Evolutionary conservation across 2,329 filamentous ascomycete genomes (phyloP).

Genomic region (Furcasterigmium sp.): DNA sequence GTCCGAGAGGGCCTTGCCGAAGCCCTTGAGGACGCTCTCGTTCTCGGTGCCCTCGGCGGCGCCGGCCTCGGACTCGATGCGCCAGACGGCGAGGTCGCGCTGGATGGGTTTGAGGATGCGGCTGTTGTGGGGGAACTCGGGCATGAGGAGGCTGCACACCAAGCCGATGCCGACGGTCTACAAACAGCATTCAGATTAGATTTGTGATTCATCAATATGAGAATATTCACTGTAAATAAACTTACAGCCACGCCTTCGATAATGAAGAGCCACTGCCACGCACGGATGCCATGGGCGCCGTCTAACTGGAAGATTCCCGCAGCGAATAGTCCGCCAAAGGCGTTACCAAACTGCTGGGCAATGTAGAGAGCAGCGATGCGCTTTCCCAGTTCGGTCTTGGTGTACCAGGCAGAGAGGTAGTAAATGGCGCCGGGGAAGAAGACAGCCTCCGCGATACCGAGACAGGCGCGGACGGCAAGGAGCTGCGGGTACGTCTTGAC

Average conservation of each 20-base stretch:
- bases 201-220: too few relatives aligned
- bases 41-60: conserved; percentile 16
- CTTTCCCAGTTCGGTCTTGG: conserved; percentile 27
- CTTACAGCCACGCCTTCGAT: conserved; percentile 33
- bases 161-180: conserved; percentile 20
- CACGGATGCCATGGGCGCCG: conserved; percentile 27
- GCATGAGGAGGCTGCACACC: conserved; percentile 12
- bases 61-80: conserved; percentile 18
- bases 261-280: conserved; percentile 48
- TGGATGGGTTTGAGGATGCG: conserved; percentile 15
- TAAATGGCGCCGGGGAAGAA: background rate
- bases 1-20: conserved; percentile 30
- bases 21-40: conserved; percentile 16
- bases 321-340: conserved; percentile 21
- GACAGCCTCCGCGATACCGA: conserved; percentile 14
- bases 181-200: background rate
- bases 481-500: conserved; percentile 13
- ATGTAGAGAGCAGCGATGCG: conserved; percentile 28
- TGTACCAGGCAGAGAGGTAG: conserved; percentile 28
- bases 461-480: conserved; percentile 14
- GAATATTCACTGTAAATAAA: background rate
- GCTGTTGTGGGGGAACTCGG: conserved; percentile 15
- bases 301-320: conserved; percentile 15
- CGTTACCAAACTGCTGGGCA: conserved; percentile 26
- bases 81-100: conserved; percentile 12